These are phyloP conservation scores for Leccinum solheimii DNA, from an alignment of 1,284 basidiomycete species.

Conservation along the genomic window DNA sequence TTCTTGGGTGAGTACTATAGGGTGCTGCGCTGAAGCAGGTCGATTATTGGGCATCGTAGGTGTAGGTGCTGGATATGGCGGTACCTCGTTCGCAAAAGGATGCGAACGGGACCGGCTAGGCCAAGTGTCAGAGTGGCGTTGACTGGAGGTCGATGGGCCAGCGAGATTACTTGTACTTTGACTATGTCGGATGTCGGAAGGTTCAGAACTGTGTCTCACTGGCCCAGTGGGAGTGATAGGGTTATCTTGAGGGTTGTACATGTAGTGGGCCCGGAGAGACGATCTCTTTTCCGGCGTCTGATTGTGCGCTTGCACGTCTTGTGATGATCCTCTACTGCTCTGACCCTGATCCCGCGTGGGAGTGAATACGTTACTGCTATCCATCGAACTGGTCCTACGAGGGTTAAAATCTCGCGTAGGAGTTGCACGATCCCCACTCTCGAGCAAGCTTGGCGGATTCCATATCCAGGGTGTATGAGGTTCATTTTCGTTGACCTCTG, in stretches of 20 bases:
- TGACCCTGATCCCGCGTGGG: slow-evolving; percentile 27
- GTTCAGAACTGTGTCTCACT: slow-evolving; percentile 29
- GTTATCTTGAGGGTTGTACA: slow-evolving; percentile 23
- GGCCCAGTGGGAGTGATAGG: slow-evolving; percentile 12
- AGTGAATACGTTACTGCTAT: slow-evolving; percentile 14
- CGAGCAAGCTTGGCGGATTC: slow-evolving; percentile 39
- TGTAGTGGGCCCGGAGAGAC: slow-evolving; percentile 14
- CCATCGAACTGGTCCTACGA: slow-evolving; percentile 27
- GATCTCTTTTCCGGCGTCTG: slow-evolving; percentile 29
- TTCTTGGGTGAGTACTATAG: slow-evolving; percentile 20
- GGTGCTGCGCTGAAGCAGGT: slow-evolving; percentile 23
- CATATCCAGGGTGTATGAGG: slow-evolving; percentile 48
- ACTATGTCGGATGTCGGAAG: slow-evolving; percentile 13
- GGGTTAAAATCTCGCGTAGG: slow-evolving; percentile 36
- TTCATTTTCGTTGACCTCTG: slow-evolving; percentile 35
- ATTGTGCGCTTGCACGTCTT: slow-evolving; percentile 20
- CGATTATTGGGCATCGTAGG: slow-evolving; percentile 22
- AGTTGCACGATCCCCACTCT: slow-evolving; percentile 32
- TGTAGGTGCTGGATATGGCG: slow-evolving; percentile 33
- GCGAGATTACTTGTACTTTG: slow-evolving; percentile 8
- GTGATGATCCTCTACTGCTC: slow-evolving; percentile 12
- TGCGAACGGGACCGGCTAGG: slow-evolving; percentile 23
- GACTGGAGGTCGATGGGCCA: slow-evolving; percentile 20
- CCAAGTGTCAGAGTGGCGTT: slow-evolving; percentile 25
- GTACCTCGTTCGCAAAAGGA: slow-evolving; percentile 24